A percentile compares a stretch with the other conserved stretches of the same genome.
phyloP scores from a whole-genome alignment of 352 stramenopile genomes.

The Pythium vanterpoolii region DNA sequence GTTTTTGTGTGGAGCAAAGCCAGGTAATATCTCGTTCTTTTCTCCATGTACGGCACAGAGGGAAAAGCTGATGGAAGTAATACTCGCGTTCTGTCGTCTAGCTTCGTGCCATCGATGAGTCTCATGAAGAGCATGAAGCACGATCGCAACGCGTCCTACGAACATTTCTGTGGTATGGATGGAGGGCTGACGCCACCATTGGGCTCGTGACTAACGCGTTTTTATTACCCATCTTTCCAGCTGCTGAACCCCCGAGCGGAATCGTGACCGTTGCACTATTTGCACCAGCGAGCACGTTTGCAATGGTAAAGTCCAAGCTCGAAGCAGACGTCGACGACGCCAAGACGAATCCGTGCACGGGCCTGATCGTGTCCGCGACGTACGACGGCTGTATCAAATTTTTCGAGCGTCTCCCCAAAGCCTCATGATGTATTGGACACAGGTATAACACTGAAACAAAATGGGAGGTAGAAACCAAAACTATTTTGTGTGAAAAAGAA shows the following conservation, averaged over 20 bases:
- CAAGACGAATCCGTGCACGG: slow-evolving; percentile 68
- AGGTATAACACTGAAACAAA: not conserved
- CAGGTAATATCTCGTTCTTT: slow-evolving; percentile 24
- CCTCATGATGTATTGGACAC: not conserved
- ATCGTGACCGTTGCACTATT: slow-evolving; percentile 84
- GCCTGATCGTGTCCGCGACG: slow-evolving; percentile 76
- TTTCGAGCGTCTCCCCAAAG: slow-evolving; percentile 52
- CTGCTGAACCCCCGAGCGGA: slow-evolving; percentile 58
- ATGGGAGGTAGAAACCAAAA: not conserved
- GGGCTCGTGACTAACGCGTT: not conserved
- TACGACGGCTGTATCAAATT: slow-evolving; percentile 86
- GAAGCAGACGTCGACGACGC: slow-evolving; percentile 48
- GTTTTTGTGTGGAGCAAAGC: slow-evolving; percentile 88
- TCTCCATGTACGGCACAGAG: no score
- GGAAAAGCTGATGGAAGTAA: not conserved
- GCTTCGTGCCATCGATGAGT: slow-evolving; percentile 45
- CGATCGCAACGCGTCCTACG: slow-evolving; percentile 76
- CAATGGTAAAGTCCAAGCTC: slow-evolving; percentile 76
- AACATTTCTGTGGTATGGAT: slow-evolving; percentile 70
- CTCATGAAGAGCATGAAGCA: slow-evolving; percentile 71
- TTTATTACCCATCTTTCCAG: slow-evolving; percentile 18
- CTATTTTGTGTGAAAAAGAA: not conserved
- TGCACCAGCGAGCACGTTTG: slow-evolving; percentile 72
- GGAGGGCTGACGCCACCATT: not conserved
- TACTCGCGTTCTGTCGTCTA: not conserved